Evolutionary conservation across 1,284 basidiomycete species (phyloP), one percentile per base, ranked within the genome.

Genomic region (Mrakiaceae sp.): DNA sequence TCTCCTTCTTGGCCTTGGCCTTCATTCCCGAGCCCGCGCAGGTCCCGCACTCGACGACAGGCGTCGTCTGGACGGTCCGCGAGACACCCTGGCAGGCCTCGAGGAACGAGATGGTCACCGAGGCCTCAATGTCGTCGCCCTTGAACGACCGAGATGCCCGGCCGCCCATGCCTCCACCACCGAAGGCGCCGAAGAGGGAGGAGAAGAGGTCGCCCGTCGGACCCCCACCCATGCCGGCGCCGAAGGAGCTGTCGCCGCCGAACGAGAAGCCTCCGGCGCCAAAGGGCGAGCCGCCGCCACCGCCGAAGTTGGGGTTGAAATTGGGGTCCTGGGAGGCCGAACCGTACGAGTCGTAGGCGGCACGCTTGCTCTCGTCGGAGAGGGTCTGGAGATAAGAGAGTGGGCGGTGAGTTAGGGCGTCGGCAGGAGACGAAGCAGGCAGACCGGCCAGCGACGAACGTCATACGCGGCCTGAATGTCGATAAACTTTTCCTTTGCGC

Each of bases 381-480:
- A 97, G 78, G 61, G 84, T 86, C 93, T 95, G 70, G 50, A 70
- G 67, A 63, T 67, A 68, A 58, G 66, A 50, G 54, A 40, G 10
- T 48, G 47, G 14, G 52, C 54, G 59, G 64, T 63, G 46, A 68
- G 44, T 46, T 7, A n/a, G 54, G 40, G 59, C 44, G 7, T 55
- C 67, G 44, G 66, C 63, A 59, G 46, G 51, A 64, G 64, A 68
- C 67, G 68, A 62, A 49, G 62, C 42, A 57, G 58, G 66, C 64
- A 61, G 49, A 49, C 7, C 14, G 64, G 62, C 61, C 60, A 62
- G 49, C 10, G n/a, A 78, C 88, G 71, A 71, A 96, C 90, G 76
- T 98, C 96, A 78, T 98, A 99, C 9, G 96, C 96, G 70, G 86
- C 83, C 76, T 98, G 96, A 66, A 99, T 97, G 76, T 98, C 94